Percentiles rank a stretch among this genome's conserved stretches.
Evolutionary conservation across 495 filamentous ascomycete genomes (phyloP).

Genomic region (Penicillium ochrochloron): DNA sequence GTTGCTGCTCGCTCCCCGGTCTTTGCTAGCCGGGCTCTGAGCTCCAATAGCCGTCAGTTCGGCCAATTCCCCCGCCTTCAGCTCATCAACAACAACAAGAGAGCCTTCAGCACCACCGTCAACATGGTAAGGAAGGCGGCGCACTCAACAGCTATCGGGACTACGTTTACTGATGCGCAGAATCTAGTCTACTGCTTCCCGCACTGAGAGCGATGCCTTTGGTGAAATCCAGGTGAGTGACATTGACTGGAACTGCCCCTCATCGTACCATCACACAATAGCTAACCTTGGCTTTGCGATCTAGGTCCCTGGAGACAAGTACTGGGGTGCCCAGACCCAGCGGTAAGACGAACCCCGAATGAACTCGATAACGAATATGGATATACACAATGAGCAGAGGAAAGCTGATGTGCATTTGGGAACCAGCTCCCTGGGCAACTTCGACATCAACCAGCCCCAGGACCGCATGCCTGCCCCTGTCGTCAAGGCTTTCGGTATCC

Average conservation of each 20-base stretch:
- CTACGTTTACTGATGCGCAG: slow-evolving; percentile 20
- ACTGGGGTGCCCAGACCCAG: slow-evolving; percentile 99
- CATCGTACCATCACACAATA: slow-evolving; percentile 7
- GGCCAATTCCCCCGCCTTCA: slow-evolving; percentile 50
- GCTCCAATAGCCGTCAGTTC: slow-evolving; percentile 42
- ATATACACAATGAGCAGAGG: slow-evolving; percentile 10
- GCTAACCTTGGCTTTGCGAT: slow-evolving; percentile 25
- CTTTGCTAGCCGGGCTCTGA: slow-evolving; percentile 39
- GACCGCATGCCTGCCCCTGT: slow-evolving; percentile 97
- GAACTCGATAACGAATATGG: background rate
- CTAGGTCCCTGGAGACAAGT: slow-evolving; percentile 88
- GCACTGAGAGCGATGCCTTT: slow-evolving; percentile 96
- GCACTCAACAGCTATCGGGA: background rate
- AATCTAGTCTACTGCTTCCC: slow-evolving; percentile 46
- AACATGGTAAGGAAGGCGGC: slow-evolving; percentile 43
- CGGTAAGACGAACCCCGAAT: slow-evolving; percentile 54
- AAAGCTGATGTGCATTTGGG: slow-evolving; percentile 29
- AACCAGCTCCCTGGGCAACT: slow-evolving; percentile 84
- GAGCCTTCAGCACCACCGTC: slow-evolving; percentile 49
- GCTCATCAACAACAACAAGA: slow-evolving; percentile 44
- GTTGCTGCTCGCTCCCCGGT: slow-evolving; percentile 36
- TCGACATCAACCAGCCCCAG: slow-evolving; percentile 98
- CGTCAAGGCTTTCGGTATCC: slow-evolving; percentile 90
- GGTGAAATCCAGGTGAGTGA: slow-evolving; percentile 75
- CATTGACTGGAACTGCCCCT: background rate